Base-by-base conservation (phyloP, 306 rosid genomes). In the Prunus armeniaca region DNA sequence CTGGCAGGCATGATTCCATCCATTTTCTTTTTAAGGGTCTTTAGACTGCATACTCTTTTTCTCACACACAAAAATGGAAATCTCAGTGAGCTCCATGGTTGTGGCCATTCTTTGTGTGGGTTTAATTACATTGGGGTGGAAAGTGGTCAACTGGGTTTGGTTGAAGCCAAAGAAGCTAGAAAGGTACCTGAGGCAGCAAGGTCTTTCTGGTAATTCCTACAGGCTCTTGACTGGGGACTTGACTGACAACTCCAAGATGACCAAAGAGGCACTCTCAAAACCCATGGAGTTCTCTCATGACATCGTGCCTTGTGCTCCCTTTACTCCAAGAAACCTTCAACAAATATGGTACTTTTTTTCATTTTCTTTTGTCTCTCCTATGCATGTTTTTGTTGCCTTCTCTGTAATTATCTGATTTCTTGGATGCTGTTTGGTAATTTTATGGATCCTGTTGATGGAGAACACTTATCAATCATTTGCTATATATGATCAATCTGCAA, bases 81-180 rank as follows among this genome's bases (percentile, higher is more conserved):
- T 20, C 30, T 22, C 64, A 57, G 7, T 3, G 17, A n/a, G 8
- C 30, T 57, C 64, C 64, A 20, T 57, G 64, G 64, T 57, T 24
- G 2, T 57, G 2, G 22, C 64, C 32, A 22, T 57, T 20, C 30
- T 57, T 24, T 57, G 64, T 11, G 64, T n/a, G 14, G 41, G 22
- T 32, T 9, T 76, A 13, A 27, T 67, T 32, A 14, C 54, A n/a
- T 54, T 63, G 14, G 83, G 56, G 9, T 76, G 83, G 71, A 80
- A 52, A 47, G 52, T 57, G 18, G 10, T 80, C 41, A 73, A 67
- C 65, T 80, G 83, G 83, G 54, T 80, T 24, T 80, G 79, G 83
- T 22, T 80, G 51, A 60, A 25, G 58, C 83, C 83, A 1, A 80
- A 47, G 38, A 45, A 68, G 65, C n/a, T 80, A 14, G 83, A 80